Evolutionary conservation across 208 protist species (phyloP).

Genomic region (Trypanosoma caninum): DNA sequence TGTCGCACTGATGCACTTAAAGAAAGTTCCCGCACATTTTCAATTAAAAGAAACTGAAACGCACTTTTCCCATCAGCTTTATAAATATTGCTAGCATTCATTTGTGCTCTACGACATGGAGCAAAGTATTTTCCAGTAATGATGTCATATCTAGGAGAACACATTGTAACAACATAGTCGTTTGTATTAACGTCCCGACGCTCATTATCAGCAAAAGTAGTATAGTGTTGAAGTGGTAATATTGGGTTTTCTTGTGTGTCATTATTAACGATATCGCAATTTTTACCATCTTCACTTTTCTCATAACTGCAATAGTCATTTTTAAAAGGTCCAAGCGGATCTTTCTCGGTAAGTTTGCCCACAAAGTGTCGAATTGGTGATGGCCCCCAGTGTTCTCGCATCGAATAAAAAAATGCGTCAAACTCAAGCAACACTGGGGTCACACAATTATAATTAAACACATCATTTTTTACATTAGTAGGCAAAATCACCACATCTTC

Average conservation of each 20-base stretch:
- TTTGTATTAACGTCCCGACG: neutral
- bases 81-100: neutral
- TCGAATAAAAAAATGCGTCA: slow-evolving; percentile 23
- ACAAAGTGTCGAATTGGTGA: slow-evolving; percentile 15
- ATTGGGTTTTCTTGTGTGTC: neutral
- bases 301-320: slow-evolving; percentile 18
- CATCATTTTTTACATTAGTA: neutral
- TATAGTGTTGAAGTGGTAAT: no score
- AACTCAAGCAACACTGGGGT: slow-evolving; percentile 29
- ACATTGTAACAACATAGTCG: slow-evolving; percentile 23
- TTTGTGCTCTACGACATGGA: slow-evolving; percentile 28
- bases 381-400: slow-evolving; percentile 23
- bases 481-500: neutral
- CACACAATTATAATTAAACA: slow-evolving; percentile 10
- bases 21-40: slow-evolving; percentile 37
- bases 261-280: neutral
- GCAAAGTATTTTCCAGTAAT: slow-evolving; percentile 39
- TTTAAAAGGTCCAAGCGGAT: slow-evolving; percentile 30
- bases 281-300: slow-evolving; percentile 1
- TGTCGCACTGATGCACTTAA: slow-evolving; percentile 40
- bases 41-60: slow-evolving; percentile 40
- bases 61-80: neutral
- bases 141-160: slow-evolving; percentile 32
- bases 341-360: slow-evolving; percentile 19
- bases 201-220: neutral